Base-by-base conservation (phyloP, 495 filamentous ascomycete species). In the Podospora bellae-mahoneyi region DNA sequence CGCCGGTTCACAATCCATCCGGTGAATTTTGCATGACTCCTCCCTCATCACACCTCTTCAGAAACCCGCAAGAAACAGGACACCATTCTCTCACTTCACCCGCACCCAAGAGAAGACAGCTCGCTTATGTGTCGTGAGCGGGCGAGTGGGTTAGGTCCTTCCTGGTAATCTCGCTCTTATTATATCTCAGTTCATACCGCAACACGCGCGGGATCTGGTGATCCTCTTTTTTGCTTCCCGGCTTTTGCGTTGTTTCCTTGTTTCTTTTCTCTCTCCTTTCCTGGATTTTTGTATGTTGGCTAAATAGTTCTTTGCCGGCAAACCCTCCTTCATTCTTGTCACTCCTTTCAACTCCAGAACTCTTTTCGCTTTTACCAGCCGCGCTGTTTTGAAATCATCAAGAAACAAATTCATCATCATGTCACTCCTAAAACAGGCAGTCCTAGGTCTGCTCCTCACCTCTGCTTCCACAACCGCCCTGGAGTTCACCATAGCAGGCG, bases 401-500 rank as follows among this genome's bases (percentile, higher is more conserved):
- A 67, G 67, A 71, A 71, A 71, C 60, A 65, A 10, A 0, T 48
- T 48, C 30, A 23, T 23, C 30, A 48, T 10, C 39, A 48, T 48
- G 39, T 13, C 39, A 48, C 39, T 48, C 13, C 39, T 48, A 10
- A 48, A 48, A 48, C 39, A 48, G 13, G 39, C 39, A 48, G 39
- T 13, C 15, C 39, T 48, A 10, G 39, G 39, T 10, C 39, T 48
- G 15, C 39, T 48, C 39, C 39, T 48, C 39, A 13, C 39, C 7
- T 48, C 39, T 10, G 9, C 15, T 16, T 48, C 39, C 15, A 18
- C 39, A 18, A 32, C 64, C n/a, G 77, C 78, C 2, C 68, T 75
- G 30, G 73, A 82, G 72, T 85, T 88, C 66, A 84, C 81, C 18
- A 79, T 86, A 39, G 77, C 87, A 9, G 84, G 83, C 60, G 87